Conservation (phyloP, 495 filamentous ascomycete species). For the Podospora pseudoanserina region DNA sequence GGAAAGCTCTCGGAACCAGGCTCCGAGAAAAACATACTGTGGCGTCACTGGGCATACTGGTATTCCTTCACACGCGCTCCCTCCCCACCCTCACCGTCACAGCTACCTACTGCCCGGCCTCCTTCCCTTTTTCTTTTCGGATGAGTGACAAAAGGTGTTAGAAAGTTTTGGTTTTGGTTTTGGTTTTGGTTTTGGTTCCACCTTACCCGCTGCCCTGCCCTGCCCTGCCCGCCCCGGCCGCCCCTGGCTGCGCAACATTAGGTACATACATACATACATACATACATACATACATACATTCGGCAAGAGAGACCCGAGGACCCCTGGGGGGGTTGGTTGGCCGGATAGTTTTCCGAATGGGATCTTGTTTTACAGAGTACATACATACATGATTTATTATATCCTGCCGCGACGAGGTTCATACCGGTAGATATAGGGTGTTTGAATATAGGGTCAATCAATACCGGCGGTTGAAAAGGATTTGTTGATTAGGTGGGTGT, state of each 20-base stretch:
- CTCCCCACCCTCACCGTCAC: too few relatives aligned
- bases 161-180: too few relatives aligned
- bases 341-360: background rate
- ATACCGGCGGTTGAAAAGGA: background rate
- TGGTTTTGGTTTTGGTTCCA: background rate
- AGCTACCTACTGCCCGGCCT: too few relatives aligned
- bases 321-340: background rate
- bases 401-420: too few relatives aligned
- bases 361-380: background rate
- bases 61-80: too few relatives aligned
- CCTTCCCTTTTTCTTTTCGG: too few relatives aligned
- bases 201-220: background rate
- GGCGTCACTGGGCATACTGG: too few relatives aligned
- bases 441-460: background rate
- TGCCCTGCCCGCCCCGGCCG: too few relatives aligned
- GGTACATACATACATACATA: too few relatives aligned
- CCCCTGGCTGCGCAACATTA: background rate
- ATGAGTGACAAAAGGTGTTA: too few relatives aligned
- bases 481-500: background rate
- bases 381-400: too few relatives aligned
- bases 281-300: background rate
- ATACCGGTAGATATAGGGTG: background rate
- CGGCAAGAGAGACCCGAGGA: background rate
- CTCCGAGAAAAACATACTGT: slow-evolving; percentile 22
- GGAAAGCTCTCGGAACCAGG: slow-evolving; percentile 9